phyloP scores from a whole-genome alignment of 2,329 filamentous ascomycete genomes.

The Alternaria gaisen region DNA sequence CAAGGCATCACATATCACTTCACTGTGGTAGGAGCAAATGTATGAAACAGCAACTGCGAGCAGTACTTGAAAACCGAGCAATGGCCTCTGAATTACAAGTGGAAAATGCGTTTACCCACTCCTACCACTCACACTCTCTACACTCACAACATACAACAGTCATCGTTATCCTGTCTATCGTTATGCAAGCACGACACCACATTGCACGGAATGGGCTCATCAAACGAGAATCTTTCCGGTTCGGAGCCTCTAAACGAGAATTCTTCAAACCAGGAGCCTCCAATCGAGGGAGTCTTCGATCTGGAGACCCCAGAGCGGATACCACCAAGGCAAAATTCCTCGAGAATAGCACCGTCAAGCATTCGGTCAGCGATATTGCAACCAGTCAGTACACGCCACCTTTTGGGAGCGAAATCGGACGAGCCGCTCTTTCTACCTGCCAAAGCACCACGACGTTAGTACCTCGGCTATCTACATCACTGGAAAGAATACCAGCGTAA shows the following conservation, averaged over 20 bases:
- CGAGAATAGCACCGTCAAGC: background rate
- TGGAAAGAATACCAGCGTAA: constrained; percentile 19
- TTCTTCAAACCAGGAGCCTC: background rate
- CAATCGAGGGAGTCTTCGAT: background rate
- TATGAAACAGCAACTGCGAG: background rate
- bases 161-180: background rate
- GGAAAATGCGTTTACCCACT: background rate
- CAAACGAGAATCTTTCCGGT: background rate
- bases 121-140: background rate
- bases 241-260: background rate
- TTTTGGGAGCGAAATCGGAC: background rate
- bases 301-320: too few relatives aligned
- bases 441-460: constrained; percentile 22
- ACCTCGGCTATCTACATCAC: constrained; percentile 23
- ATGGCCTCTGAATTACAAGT: background rate
- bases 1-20: background rate
- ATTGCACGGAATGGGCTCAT: background rate
- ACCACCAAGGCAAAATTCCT: background rate
- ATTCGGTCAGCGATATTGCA: background rate
- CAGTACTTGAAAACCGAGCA: background rate
- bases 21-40: background rate
- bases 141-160: background rate
- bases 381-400: background rate
- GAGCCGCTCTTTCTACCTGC: constrained; percentile 16
- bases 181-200: background rate